Base-by-base conservation (phyloP, 768 basidiomycete genomes). In the Lentinula raphanica region DNA sequence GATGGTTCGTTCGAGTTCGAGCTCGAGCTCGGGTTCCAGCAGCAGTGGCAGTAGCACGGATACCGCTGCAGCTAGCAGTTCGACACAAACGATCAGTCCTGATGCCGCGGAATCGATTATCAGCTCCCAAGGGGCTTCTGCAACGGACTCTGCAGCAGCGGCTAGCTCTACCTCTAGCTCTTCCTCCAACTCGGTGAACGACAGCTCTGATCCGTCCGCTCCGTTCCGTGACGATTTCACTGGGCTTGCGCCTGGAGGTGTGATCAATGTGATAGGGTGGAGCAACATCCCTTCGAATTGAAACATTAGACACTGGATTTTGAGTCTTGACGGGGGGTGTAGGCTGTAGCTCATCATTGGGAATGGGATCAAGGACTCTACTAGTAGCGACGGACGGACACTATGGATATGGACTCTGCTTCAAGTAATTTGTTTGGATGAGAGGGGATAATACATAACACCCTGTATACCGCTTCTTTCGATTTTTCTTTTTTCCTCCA, bases 251-350 rank as follows among this genome's bases (percentile, higher is more conserved):
- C 56, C 73, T 11, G 76, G 78, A 60, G 79, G 78, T 27, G 61
- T 66, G 31, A 68, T 79, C 56, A 74, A 69, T 58, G 78, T 84
- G 53, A 67, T 75, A 48, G 85, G 84, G 13, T 77, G 81, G 77
- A 65, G 62, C 13, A 64, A 48, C 32, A 29, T 58, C 31, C 56
- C 56, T 40, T 42, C 56, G 9, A 56, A 58, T 38, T 49, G 56
- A 49, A 23, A n/a, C 36, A 42, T 25, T 35, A 35, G 31, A 32
- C 27, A n/a, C 32, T 1, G 5, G 38, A 25, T 40, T 32, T 32
- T n/a, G 7, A 9, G 15, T 32, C n/a, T 23, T 51, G 35, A 36
- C 17, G 6, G 3, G 19, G 29, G 11, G 49, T 4, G 8, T 19
- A 38, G 19, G 11, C 9, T 3, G 31, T n/a, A n/a, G n/a, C n/a